Base-by-base conservation (phyloP, 768 basidiomycete genomes). In the Artomyces pyxidatus region DNA sequence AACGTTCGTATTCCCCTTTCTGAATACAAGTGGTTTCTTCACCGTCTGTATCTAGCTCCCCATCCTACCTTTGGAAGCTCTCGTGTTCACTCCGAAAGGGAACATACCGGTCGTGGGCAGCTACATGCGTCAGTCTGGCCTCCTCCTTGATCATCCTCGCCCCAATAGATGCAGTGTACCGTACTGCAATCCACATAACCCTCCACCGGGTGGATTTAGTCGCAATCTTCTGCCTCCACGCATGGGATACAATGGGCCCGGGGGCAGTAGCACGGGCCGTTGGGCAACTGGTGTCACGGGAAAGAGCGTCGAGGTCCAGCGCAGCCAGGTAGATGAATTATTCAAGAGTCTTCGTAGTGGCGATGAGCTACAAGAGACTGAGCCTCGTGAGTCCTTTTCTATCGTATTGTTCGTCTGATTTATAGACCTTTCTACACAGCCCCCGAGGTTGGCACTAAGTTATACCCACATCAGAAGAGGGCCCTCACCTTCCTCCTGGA, bases 381-480 rank as follows among this genome's bases (percentile, higher is more conserved):
- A 92, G 63, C 81, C 94, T 46, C 71, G 92, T 95, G 63, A 61
- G 83, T 72, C 56, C n/a, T 47, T 39, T 21, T 17, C 45, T 47
- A 30, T 43, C 56, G 55, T 44, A 55, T 37, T 35, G 42, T 32
- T 49, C 37, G 39, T 44, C 50, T 58, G 35, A 59, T 50, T 58
- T 39, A 37, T 47, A 43, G 21, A 38, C 50, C 52, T 45, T 56
- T 45, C 52, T 48, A 39, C 58, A 32, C 59, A 87, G 85, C 69
- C 43, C 60, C 72, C 46, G 81, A 86, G 58, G 80, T 99, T 47
- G 85, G 84, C 30, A 96, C 96, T 19, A 75, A 69, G 41, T 72
- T 99, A 7, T 99, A 98, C 68, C 91, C 95, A 17, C 96, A 99
- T 72, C 96, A 99, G 69, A 95, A 93, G 69, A 95, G 95, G 65